Conservation (phyloP, 805 yeast genomes). For the Suhomyces pyralidae region DNA sequence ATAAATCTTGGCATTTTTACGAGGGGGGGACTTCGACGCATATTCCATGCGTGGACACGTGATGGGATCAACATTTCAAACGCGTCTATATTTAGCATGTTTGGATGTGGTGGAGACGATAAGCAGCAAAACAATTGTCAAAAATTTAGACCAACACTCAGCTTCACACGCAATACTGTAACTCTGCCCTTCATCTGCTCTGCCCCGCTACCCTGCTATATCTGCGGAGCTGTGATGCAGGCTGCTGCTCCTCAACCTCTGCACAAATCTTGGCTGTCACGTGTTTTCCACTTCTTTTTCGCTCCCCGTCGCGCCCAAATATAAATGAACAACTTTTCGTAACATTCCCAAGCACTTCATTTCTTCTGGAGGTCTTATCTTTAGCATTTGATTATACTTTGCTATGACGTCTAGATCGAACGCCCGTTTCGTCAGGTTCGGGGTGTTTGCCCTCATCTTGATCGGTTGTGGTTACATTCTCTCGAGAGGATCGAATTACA, state of each 20-base stretch:
- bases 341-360: background rate
- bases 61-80: background rate
- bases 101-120: background rate
- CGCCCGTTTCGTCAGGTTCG: conserved; percentile 48
- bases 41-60: background rate
- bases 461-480: conserved; percentile 47
- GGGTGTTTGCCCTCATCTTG: conserved; percentile 44
- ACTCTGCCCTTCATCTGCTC: too few relatives aligned
- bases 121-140: background rate
- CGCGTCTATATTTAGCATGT: background rate
- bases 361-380: background rate
- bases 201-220: too few relatives aligned
- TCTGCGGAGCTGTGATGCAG: too few relatives aligned
- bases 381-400: background rate
- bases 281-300: background rate
- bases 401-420: conserved; percentile 32
- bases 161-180: background rate
- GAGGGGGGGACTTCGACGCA: background rate
- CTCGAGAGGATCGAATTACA: conserved; percentile 44
- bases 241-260: background rate
- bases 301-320: background rate
- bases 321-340: background rate
- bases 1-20: background rate
- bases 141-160: background rate
- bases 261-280: background rate